Percentiles rank a stretch among this genome's conserved stretches.
Evolutionary conservation across 1,284 basidiomycete species (phyloP).

Genomic region (Leccinum solheimii): DNA sequence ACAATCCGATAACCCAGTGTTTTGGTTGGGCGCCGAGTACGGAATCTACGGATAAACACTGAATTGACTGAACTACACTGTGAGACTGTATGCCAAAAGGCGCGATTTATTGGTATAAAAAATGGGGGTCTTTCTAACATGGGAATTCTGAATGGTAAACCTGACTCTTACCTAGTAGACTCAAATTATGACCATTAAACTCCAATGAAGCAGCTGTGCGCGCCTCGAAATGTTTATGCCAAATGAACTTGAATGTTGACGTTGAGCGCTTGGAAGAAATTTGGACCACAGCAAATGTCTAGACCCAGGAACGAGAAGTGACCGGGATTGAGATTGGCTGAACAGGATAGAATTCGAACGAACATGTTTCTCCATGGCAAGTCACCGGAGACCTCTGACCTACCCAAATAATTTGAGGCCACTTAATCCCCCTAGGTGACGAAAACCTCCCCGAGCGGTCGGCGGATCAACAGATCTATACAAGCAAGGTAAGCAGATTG

Average conservation of each 20-base stretch:
- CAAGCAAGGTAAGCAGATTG: neutral
- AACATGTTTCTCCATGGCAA: neutral
- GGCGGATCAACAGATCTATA: neutral
- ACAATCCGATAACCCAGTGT: neutral
- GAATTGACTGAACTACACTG: neutral
- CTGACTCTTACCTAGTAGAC: neutral
- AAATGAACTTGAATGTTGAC: neutral
- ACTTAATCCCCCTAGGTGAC: neutral
- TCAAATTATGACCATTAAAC: neutral
- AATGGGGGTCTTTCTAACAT: neutral
- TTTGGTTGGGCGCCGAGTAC: neutral
- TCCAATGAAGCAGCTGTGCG: neutral
- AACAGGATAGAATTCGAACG: neutral
- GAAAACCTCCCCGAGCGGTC: neutral
- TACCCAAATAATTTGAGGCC: neutral
- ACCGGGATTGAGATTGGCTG: neutral
- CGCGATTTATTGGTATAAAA: neutral
- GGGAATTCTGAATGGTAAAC: neutral
- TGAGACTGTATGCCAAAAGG: neutral
- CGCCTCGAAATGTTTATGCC: neutral
- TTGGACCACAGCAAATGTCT: neutral
- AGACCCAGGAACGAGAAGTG: neutral
- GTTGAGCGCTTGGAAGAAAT: neutral
- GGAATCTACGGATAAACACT: too few species aligned
- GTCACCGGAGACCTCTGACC: neutral